Evolutionary conservation across 441 rosid genomes (phyloP).

Genomic region (Populus hybrid): DNA sequence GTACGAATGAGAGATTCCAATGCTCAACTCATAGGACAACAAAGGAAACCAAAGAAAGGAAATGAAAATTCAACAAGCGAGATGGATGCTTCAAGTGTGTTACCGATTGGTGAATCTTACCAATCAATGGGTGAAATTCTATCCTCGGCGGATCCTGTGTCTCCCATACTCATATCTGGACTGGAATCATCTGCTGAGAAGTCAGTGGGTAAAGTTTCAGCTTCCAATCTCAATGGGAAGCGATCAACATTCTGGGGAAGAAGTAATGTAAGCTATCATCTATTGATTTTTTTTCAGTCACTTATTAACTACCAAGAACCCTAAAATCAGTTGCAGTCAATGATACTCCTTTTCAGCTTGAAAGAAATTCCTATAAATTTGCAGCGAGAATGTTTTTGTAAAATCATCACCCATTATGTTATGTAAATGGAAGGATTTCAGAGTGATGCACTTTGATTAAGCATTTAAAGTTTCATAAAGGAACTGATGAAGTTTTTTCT

Average conservation of each 20-base stretch:
- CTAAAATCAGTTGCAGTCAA: conserved; percentile 12
- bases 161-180: conserved; percentile 48
- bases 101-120: conserved; percentile 57
- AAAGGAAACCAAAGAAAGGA: conserved; percentile 49
- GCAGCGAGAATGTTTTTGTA: background rate
- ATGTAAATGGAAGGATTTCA: background rate
- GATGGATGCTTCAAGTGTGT: conserved; percentile 40
- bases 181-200: conserved; percentile 66
- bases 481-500: background rate
- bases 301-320: conserved; percentile 1
- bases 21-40: conserved; percentile 49
- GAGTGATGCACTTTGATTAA: background rate
- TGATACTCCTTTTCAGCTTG: background rate
- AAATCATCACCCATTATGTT: background rate
- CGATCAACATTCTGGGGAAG: conserved; percentile 91
- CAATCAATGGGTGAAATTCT: conserved; percentile 72
- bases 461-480: background rate
- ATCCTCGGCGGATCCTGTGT: conserved; percentile 56
- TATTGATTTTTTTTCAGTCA: conserved; percentile 18
- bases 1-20: conserved; percentile 41
- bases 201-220: conserved; percentile 54
- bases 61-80: conserved; percentile 46
- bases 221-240: conserved; percentile 58
- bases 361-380: conserved; percentile 10
- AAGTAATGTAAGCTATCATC: conserved; percentile 59